Evolutionary conservation across 768 basidiomycete species (phyloP).

Genomic region (Mycena galericulata): DNA sequence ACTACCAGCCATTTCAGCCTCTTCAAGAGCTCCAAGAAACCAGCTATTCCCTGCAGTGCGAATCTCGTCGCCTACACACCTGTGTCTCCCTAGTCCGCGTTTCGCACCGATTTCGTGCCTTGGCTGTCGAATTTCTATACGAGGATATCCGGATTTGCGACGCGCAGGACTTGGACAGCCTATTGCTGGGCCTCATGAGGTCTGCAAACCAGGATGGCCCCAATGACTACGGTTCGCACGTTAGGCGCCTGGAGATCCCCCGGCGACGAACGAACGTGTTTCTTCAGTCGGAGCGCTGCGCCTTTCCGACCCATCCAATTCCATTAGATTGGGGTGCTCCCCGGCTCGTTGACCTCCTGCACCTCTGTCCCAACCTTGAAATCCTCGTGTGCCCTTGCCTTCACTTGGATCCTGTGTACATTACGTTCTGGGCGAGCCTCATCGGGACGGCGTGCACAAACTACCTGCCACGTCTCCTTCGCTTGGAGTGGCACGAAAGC

Average conservation of each 20-base stretch:
- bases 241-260: slow-evolving; percentile 26
- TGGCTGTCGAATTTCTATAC: slow-evolving; percentile 22
- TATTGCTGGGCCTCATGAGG: slow-evolving; percentile 13
- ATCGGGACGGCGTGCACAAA: background rate
- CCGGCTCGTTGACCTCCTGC: slow-evolving; percentile 4
- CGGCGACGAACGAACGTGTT: slow-evolving; percentile 1
- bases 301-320: slow-evolving; percentile 14
- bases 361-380: slow-evolving; percentile 17
- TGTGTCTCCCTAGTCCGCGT: slow-evolving; percentile 20
- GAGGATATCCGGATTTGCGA: slow-evolving; percentile 22
- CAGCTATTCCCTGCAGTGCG: background rate
- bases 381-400: slow-evolving; percentile 37
- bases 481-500: slow-evolving; percentile 33
- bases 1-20: slow-evolving; percentile 26
- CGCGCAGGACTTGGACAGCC: slow-evolving; percentile 11
- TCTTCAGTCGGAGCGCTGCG: background rate
- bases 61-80: slow-evolving; percentile 10
- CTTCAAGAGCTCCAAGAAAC: slow-evolving; percentile 27
- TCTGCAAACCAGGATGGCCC: slow-evolving; percentile 17
- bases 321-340: background rate
- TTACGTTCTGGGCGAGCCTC: slow-evolving; percentile 28
- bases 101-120: slow-evolving; percentile 15
- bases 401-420: slow-evolving; percentile 14
- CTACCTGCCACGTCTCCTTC: slow-evolving; percentile 1
- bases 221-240: slow-evolving; percentile 7